These are phyloP conservation scores for Eutrema heterophyllum DNA, from an alignment of 345 rosid species.

Conservation along the genomic window DNA sequence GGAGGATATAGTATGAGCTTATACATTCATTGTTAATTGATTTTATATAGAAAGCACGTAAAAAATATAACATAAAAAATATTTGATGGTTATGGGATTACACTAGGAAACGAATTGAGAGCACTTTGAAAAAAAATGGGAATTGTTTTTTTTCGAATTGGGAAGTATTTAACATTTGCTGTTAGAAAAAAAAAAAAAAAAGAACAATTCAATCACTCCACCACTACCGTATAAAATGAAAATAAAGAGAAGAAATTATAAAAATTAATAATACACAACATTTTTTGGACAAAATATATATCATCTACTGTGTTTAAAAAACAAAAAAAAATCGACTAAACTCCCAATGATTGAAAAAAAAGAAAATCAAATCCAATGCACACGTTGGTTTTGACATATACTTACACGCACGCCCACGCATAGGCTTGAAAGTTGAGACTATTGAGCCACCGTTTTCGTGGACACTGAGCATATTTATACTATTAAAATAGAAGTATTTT, in stretches of 20 bases:
- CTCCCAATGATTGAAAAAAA: not conserved
- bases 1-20: no score
- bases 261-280: not conserved
- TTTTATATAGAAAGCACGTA: no score
- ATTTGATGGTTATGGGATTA: no score
- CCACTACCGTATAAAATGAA: not conserved
- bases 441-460: constrained; percentile 14
- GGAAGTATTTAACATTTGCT: not conserved
- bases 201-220: not conserved
- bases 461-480: no score
- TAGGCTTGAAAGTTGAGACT: not conserved
- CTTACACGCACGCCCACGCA: constrained; percentile 1
- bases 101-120: no score
- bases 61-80: no score
- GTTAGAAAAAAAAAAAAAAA: not conserved
- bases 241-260: not conserved
- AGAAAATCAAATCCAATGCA: constrained; percentile 3
- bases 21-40: no score
- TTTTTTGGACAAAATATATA: not conserved
- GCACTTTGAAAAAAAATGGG: no score
- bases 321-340: no score
- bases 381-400: not conserved
- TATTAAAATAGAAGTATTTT: no score
- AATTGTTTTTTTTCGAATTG: no score
- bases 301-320: not conserved